Evolutionary conservation across 805 yeast species (phyloP).

Genomic region (Myxozyma neglecta): DNA sequence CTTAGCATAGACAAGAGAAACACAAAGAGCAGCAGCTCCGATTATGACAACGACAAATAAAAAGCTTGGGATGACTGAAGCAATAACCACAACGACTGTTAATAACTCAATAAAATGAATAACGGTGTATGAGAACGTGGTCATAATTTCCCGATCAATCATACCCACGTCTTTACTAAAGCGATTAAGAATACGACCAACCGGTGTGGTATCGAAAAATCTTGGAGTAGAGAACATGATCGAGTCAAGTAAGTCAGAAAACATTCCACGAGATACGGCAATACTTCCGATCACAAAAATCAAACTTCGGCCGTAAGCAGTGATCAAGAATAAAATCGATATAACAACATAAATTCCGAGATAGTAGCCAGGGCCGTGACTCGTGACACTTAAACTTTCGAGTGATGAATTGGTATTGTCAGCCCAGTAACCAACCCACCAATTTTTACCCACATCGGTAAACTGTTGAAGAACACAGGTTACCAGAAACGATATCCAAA

Average conservation of each 20-base stretch:
- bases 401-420: neutral
- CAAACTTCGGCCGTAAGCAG: slow-evolving; percentile 5
- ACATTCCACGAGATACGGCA: slow-evolving; percentile 64
- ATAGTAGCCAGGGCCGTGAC: slow-evolving; percentile 11
- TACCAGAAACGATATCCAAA: neutral
- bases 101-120: slow-evolving; percentile 66
- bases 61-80: slow-evolving; percentile 81
- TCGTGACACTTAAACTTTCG: neutral
- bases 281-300: slow-evolving; percentile 52
- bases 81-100: slow-evolving; percentile 67
- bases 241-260: slow-evolving; percentile 58
- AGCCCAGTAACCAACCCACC: slow-evolving; percentile 12
- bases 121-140: slow-evolving; percentile 53
- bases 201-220: slow-evolving; percentile 92
- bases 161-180: slow-evolving; percentile 93
- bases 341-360: slow-evolving; percentile 46
- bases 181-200: slow-evolving; percentile 93
- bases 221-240: slow-evolving; percentile 76
- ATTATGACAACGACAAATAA: slow-evolving; percentile 68
- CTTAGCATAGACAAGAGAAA: slow-evolving; percentile 64
- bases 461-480: neutral
- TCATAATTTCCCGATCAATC: slow-evolving; percentile 86
- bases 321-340: slow-evolving; percentile 53
- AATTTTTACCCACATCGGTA: neutral
- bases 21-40: slow-evolving; percentile 57